Evolutionary conservation across 257 asterid genomes (phyloP).

Genomic region (Ophiorrhiza pumila): DNA sequence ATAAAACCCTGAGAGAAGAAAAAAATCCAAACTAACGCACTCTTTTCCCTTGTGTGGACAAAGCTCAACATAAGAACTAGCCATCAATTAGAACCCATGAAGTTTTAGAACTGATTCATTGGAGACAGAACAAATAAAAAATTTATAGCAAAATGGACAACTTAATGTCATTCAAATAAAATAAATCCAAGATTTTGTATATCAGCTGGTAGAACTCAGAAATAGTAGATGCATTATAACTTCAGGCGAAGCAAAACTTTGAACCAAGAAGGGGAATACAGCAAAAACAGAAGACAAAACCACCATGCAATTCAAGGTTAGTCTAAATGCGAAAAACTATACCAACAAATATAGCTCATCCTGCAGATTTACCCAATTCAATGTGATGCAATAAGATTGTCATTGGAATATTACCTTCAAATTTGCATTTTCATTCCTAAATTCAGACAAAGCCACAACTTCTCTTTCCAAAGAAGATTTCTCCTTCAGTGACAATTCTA

Average conservation of each 20-base stretch:
- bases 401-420: conserved; percentile 54
- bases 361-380: neutral
- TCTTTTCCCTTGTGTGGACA: neutral
- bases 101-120: neutral
- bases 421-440: conserved; percentile 68
- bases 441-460: conserved; percentile 44
- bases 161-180: neutral
- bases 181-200: neutral
- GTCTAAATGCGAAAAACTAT: neutral
- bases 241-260: neutral
- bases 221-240: neutral
- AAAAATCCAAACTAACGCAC: neutral
- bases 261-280: neutral
- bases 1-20: neutral
- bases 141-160: neutral
- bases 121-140: neutral
- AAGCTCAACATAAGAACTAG: neutral
- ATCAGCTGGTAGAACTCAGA: neutral
- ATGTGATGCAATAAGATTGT: conserved; percentile 13
- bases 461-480: conserved; percentile 77
- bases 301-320: neutral
- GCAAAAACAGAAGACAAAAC: neutral
- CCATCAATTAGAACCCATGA: neutral
- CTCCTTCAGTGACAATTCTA: conserved; percentile 67
- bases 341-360: neutral